A percentile compares a stretch with the other conserved stretches of the same genome.
Evolutionary conservation across 2,329 filamentous ascomycete species (phyloP).

Genomic region (Periglandula ipomoeae): DNA sequence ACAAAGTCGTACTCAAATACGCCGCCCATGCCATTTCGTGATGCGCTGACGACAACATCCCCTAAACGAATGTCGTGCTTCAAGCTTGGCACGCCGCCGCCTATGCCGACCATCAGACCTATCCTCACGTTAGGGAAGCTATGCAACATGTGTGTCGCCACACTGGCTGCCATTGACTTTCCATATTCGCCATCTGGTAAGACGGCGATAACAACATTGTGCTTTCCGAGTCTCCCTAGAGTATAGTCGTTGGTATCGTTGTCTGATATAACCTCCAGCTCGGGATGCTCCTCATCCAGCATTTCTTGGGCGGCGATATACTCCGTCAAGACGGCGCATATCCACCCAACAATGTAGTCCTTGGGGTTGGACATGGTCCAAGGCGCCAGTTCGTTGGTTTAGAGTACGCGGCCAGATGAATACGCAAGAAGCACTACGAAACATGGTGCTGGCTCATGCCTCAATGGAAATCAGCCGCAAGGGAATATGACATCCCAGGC

Average conservation of each 20-base stretch:
- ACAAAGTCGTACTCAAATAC: slow-evolving; percentile 12
- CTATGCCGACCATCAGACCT: slow-evolving; percentile 25
- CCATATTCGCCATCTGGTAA: slow-evolving; percentile 20
- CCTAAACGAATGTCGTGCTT: slow-evolving; percentile 8
- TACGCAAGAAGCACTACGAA: too few species aligned
- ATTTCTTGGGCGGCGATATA: too few species aligned
- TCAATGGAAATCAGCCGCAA: too few species aligned
- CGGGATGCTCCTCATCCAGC: too few species aligned
- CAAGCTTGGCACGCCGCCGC: slow-evolving; percentile 23
- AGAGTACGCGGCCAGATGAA: too few species aligned
- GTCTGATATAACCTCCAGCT: too few species aligned
- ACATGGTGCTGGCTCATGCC: too few species aligned
- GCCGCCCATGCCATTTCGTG: slow-evolving; percentile 2
- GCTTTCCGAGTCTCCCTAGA: slow-evolving; percentile 20
- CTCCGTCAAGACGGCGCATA: too few species aligned
- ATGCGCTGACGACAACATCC: slow-evolving; percentile 10
- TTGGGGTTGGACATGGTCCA: too few species aligned
- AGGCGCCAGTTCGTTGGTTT: too few species aligned
- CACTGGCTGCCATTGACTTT: slow-evolving; percentile 15
- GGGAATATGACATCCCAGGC: too few species aligned
- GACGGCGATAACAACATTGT: slow-evolving; percentile 27
- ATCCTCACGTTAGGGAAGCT: slow-evolving; percentile 22
- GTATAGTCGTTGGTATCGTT: slow-evolving; percentile 17
- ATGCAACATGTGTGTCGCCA: slow-evolving; percentile 17
- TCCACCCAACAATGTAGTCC: too few species aligned